phyloP scores from a whole-genome alignment of 495 filamentous ascomycete genomes.

The Xylaria palmicola region DNA sequence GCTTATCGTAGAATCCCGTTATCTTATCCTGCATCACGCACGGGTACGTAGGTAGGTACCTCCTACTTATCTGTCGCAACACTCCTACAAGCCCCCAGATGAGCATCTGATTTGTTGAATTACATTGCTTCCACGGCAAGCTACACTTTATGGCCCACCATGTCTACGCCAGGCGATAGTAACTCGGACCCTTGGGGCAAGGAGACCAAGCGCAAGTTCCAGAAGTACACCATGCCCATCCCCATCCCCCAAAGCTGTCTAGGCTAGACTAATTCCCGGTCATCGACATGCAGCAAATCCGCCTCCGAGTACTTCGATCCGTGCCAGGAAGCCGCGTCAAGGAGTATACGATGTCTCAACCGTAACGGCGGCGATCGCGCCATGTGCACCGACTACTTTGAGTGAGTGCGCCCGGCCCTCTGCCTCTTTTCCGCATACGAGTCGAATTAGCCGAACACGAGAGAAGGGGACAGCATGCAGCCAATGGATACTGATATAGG shows the following conservation, averaged over 20 bases:
- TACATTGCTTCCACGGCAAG: background rate
- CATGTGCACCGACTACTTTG: conserved; percentile 93
- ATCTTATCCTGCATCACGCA: too few species aligned
- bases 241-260: background rate
- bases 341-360: conserved; percentile 81
- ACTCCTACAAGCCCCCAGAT: background rate
- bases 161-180: conserved; percentile 27
- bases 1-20: too few species aligned
- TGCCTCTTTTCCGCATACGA: background rate
- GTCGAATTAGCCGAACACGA: background rate
- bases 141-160: conserved; percentile 9
- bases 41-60: too few species aligned
- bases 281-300: conserved; percentile 61
- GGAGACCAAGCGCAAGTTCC: conserved; percentile 45
- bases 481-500: conserved; percentile 19
- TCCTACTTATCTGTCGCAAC: too few species aligned
- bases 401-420: conserved; percentile 55
- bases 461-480: background rate
- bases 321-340: conserved; percentile 88
- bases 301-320: conserved; percentile 88
- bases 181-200: conserved; percentile 36
- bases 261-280: conserved; percentile 3
- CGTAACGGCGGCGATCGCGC: conserved; percentile 79
- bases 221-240: conserved; percentile 35
- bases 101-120: background rate